Base-by-base conservation (phyloP, 1,284 basidiomycete species). In the Papiliotrema fonsecae region DNA sequence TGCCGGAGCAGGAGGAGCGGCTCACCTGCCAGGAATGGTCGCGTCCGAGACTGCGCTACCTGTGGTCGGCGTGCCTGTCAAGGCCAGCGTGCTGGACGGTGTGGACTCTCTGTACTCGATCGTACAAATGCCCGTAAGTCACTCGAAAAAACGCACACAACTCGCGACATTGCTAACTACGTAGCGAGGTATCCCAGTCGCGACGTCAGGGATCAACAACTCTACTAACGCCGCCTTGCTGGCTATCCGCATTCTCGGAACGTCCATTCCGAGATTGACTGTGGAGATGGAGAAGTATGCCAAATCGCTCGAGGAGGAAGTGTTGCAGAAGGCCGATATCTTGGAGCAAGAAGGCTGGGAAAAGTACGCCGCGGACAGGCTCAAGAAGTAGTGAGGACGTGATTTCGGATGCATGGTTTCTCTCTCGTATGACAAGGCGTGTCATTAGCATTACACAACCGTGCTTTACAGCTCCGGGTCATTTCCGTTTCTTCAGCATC, bases 11-110 rank as follows among this genome's bases (percentile, higher is more conserved):
- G 96, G 94, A 21, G 96, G 94, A 0, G 94, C 94, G 0, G 94
- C 96, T 4, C 94, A 99, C 75, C 76, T 99, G 10, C 94, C 96
- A 0, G 96, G 96, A 0, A 99, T 99, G 96, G 88, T 97, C 0
- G 93, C 93, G 2, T 85, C 88, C 13, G 85, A 97, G 83, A 97
- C 93, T 0, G 78, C 84, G 2, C 74, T 98, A 46, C 94, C 96
- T 0, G 91, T 99, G 2, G 84, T 99, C 39, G 94, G 96, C 25
- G 94, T 99, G 0, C 94, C 94, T 1, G 93, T 99, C 49, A 97
- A 94, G 70, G 93, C 90, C 13, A 92, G 88, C 70, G 82, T 85
- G 0, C 77, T 98, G 21, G 94, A 97, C 71, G 94, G 94, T 4
- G 92, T 98, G 0, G 94, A 98, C 74, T 92, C 90, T 21, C 75